Base-by-base conservation (phyloP, 306 rosid genomes). In the Senna siamea region DNA sequence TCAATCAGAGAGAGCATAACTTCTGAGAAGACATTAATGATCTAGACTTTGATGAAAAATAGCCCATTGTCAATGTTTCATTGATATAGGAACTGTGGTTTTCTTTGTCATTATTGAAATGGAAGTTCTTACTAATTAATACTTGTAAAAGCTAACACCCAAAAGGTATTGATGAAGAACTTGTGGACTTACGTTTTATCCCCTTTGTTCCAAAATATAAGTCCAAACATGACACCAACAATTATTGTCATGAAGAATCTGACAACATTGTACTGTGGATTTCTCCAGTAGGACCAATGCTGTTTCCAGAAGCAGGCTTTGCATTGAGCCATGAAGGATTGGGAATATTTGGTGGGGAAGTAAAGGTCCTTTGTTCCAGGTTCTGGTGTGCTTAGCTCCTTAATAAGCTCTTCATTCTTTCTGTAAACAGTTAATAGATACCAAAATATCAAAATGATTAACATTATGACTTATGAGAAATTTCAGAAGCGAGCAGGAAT, bases 261-360 rank as follows among this genome's bases (percentile, higher is more conserved):
- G 26, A 69, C 55, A 34, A 61, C 54, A 52, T 77, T 70, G 12
- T 69, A 77, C 41, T 26, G 63, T 34, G 81, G 76, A 26, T 70
- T 77, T 52, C 76, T 77, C 81, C 81, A 77, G 28, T 77, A 77
- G 26, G 81, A 77, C 65, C 76, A 59, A 57, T 61, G 28, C 30
- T 77, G 76, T 57, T 77, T 77, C 72, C 50, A 70, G 70, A 77
- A 77, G 69, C 81, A 77, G 51, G 71, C 76, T 48, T 69, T 51
- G 43, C 63, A 77, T 30, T 77, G 81, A 37, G 30, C 14, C 4
- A 48, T n/a, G 41, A 60, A 77, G 18, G 76, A 60, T 38, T 60
- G 72, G 11, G 76, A 50, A 9, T 69, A 69, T 30, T 77, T 50
- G 10, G 76, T 59, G 19, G 76, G 55, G 18, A 77, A 77, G 62